phyloP scores from a whole-genome alignment of 2,329 filamentous ascomycete species.

The Fusarium humuli region DNA sequence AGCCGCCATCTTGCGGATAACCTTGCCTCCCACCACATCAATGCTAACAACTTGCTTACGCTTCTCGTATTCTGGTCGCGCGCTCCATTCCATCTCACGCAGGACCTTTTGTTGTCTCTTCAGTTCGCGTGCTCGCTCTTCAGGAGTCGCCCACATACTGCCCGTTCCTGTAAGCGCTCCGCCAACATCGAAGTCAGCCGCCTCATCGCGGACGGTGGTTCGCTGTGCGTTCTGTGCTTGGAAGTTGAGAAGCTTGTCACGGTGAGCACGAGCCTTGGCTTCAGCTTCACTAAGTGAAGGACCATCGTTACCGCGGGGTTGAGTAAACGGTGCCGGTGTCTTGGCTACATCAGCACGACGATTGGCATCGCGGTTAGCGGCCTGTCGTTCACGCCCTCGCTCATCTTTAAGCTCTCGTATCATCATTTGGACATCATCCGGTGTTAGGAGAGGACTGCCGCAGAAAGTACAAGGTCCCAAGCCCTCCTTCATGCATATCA shows the following conservation, averaged over 20 bases:
- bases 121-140: slow-evolving; percentile 83
- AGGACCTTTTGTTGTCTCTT: slow-evolving; percentile 87
- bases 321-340: slow-evolving; percentile 69
- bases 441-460: slow-evolving; percentile 76
- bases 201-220: slow-evolving; percentile 89
- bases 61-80: slow-evolving; percentile 89
- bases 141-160: slow-evolving; percentile 83
- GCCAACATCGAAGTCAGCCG: slow-evolving; percentile 69
- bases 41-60: slow-evolving; percentile 85
- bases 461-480: slow-evolving; percentile 96
- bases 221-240: slow-evolving; percentile 87
- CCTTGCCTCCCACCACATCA: slow-evolving; percentile 80
- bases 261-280: slow-evolving; percentile 77
- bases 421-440: slow-evolving; percentile 84
- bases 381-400: slow-evolving; percentile 87
- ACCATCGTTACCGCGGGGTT: slow-evolving; percentile 55
- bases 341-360: slow-evolving; percentile 73
- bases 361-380: slow-evolving; percentile 78
- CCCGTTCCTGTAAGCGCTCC: slow-evolving; percentile 59
- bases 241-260: slow-evolving; percentile 83
- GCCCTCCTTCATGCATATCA: slow-evolving; percentile 94
- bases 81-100: slow-evolving; percentile 87
- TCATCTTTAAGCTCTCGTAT: slow-evolving; percentile 86
- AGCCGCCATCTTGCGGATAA: slow-evolving; percentile 78
- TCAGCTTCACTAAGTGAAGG: slow-evolving; percentile 67